These are phyloP conservation scores for Heritiera littoralis DNA, from an alignment of 345 rosid genomes.

Conservation along the genomic window DNA sequence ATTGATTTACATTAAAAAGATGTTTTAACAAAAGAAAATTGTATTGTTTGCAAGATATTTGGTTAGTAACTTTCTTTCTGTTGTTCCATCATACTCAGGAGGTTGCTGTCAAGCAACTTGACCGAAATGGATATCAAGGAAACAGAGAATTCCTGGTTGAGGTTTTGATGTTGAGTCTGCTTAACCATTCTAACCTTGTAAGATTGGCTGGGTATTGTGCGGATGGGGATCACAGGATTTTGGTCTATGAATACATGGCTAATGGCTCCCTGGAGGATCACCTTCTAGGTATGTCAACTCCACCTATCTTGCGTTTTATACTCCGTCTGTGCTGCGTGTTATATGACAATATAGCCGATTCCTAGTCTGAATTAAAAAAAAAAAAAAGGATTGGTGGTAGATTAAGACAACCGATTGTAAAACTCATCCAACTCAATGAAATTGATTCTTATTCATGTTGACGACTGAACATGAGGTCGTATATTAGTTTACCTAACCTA, in stretches of 20 bases:
- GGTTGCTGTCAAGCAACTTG: constrained; percentile 80
- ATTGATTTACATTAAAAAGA: not conserved
- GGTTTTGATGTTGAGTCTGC: constrained; percentile 72
- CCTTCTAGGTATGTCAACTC: constrained; percentile 56
- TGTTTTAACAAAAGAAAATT: not conserved
- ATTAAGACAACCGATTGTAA: too few species aligned
- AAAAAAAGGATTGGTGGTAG: too few species aligned
- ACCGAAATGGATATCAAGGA: constrained; percentile 85
- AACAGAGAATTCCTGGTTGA: constrained; percentile 80
- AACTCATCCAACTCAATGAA: too few species aligned
- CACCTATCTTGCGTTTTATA: too few species aligned
- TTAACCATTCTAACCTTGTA: constrained; percentile 67
- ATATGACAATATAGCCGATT: too few species aligned
- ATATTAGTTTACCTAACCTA: too few species aligned
- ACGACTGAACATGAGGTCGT: too few species aligned
- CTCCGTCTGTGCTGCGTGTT: too few species aligned
- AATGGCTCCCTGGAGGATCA: constrained; percentile 79
- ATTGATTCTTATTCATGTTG: too few species aligned
- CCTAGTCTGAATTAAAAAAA: too few species aligned
- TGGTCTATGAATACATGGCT: constrained; percentile 70
- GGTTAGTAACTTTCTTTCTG: constrained; percentile 9
- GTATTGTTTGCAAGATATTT: not conserved
- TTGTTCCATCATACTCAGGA: constrained; percentile 34
- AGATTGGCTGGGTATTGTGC: constrained; percentile 77
- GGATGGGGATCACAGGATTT: constrained; percentile 72